These are phyloP conservation scores for Ophioceras dolichostomum DNA, from an alignment of 2,329 filamentous ascomycete species.

Conservation along the genomic window DNA sequence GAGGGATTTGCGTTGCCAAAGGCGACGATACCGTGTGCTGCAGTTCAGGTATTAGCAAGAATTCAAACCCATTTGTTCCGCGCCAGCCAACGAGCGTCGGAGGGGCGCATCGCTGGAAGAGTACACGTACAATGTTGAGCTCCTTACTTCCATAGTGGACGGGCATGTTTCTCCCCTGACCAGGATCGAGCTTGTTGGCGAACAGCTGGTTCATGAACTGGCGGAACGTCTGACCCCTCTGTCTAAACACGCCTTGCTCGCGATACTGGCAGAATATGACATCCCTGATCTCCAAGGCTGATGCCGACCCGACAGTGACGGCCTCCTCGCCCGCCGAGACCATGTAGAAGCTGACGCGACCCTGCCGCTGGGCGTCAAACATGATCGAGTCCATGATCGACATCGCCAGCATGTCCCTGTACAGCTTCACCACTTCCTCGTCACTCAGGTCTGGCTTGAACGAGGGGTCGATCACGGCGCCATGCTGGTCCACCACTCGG, in stretches of 20 bases:
- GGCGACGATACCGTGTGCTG: constrained; percentile 68
- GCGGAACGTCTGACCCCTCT: constrained; percentile 74
- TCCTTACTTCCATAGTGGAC: constrained; percentile 85
- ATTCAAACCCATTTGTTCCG: too few relatives aligned
- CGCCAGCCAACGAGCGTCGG: too few relatives aligned
- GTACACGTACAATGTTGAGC: constrained; percentile 60
- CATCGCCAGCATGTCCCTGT: constrained; percentile 53
- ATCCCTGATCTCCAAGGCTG: constrained; percentile 70
- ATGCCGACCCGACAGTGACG: constrained; percentile 79
- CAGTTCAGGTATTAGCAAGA: neutral
- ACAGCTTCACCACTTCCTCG: constrained; percentile 44
- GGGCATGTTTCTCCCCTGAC: constrained; percentile 87
- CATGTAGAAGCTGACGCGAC: constrained; percentile 95
- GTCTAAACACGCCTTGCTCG: constrained; percentile 81
- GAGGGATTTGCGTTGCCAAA: constrained; percentile 68
- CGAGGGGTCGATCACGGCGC: constrained; percentile 63
- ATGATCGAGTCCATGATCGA: constrained; percentile 94
- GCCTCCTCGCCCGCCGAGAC: constrained; percentile 92
- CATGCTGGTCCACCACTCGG: constrained; percentile 82
- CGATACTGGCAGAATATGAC: constrained; percentile 92
- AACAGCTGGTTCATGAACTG: constrained; percentile 97
- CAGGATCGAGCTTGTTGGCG: constrained; percentile 69
- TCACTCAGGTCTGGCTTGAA: constrained; percentile 60
- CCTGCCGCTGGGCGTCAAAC: constrained; percentile 95
- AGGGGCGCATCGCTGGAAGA: too few relatives aligned